Base-by-base conservation (phyloP, 176 grass and related monocot species). In the Pontederia crassipes region DNA sequence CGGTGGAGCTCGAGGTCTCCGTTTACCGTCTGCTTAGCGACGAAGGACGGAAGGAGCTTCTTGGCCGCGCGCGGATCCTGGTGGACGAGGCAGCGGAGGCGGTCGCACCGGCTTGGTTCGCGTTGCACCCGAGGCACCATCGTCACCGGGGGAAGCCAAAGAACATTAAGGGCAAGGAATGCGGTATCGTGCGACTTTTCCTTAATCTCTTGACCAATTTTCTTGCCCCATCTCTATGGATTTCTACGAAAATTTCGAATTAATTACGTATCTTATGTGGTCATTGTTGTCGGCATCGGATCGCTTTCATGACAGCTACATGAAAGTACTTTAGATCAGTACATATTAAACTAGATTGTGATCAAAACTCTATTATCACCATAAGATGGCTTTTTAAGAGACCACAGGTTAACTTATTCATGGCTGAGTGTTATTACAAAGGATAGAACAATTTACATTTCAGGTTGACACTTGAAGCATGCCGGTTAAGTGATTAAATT, bases 31-130 rank as follows among this genome's bases (percentile, higher is more conserved):
- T 82, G 15, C 60, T 59, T 17, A 50, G 52, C 13, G 70, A 57
- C 17, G 62, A 52, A 0, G 49, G 62, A 28, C 61, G 72, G 50
- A 76, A 75, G 78, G 83, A 90, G 73, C 75, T 90, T 28, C 57
- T 96, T 51, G 86, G 91, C 61, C 46, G 58, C 54, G 62, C 68
- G n/a, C 65, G 61, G 50, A 48, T 96, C 57, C 73, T 70, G 50
- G 28, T 89, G 50, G 50, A 76, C 66, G 58, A 55, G 11, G 2
- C 45, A 0, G 45, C 45, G 47, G 54, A 60, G 2, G 55, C 49
- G 14, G 28, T 16, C 32, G 12, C 75, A 63, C 81, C 83, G 27
- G 80, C 83, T 32, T 96, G 91, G 83, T 80, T 90, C 69, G 69
- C 83, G 47, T 83, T 96, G 66, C 83, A 75, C 58, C 75, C 80